Percentiles rank a stretch among this genome's conserved stretches.
These are phyloP conservation scores for Pichia sporocuriosa DNA, from an alignment of 805 yeast species.

Conservation along the genomic window DNA sequence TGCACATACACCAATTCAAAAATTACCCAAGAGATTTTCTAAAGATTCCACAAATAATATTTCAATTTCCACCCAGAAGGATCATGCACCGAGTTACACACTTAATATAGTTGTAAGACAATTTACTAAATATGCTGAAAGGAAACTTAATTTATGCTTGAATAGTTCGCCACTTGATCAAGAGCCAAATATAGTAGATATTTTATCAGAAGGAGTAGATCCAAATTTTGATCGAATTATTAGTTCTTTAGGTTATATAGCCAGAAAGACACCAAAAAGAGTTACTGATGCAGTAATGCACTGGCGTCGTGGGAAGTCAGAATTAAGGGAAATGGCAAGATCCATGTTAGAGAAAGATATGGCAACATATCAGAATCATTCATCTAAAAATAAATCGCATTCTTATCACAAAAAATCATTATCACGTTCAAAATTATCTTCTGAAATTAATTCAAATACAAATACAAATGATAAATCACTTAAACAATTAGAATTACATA, in stretches of 20 bases:
- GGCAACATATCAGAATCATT: slow-evolving; percentile 19
- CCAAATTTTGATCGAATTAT: slow-evolving; percentile 81
- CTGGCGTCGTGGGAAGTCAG: slow-evolving; percentile 93
- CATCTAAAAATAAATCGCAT: slow-evolving; percentile 2
- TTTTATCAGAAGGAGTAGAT: slow-evolving; percentile 81
- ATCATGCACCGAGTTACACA: slow-evolving; percentile 73
- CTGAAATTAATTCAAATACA: not conserved
- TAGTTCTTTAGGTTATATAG: slow-evolving; percentile 82
- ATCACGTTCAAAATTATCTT: slow-evolving; percentile 16
- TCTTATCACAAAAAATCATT: slow-evolving; percentile 21
- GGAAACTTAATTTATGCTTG: slow-evolving; percentile 70
- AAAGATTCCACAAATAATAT: slow-evolving; percentile 1
- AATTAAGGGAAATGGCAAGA: slow-evolving; percentile 63
- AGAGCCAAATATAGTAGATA: slow-evolving; percentile 74
- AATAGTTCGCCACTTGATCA: slow-evolving; percentile 52
- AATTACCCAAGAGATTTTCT: slow-evolving; percentile 7
- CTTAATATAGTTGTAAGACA: slow-evolving; percentile 91
- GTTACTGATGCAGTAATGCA: slow-evolving; percentile 97
- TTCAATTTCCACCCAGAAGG: slow-evolving; percentile 39
- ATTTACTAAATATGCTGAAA: slow-evolving; percentile 89
- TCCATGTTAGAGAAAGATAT: slow-evolving; percentile 41
- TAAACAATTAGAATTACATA: slow-evolving; percentile 21
- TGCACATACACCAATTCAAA: slow-evolving; percentile 11
- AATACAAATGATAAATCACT: slow-evolving; percentile 9
- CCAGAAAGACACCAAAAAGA: slow-evolving; percentile 85